Base-by-base conservation (phyloP, 2,329 filamentous ascomycete species). In the Fusarium chaquense region DNA sequence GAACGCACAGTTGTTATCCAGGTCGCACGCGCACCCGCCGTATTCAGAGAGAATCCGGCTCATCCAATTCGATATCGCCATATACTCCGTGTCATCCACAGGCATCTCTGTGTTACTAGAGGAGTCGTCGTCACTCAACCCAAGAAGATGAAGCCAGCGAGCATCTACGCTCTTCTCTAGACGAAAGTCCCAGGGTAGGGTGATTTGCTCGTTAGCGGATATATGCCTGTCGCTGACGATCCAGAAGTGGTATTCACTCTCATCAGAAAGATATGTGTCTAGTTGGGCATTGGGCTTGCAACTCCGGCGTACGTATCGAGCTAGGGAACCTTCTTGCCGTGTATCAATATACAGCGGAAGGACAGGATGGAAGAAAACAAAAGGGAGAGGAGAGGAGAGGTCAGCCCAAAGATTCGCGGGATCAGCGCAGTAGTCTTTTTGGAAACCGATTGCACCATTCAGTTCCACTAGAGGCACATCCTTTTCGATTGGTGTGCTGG, bases 301-400 rank as follows among this genome's bases (percentile, higher is more conserved):
- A 75, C 96, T 98, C 70, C 95, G 89, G 59, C 96, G 89, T n/a
- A 97, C 90, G 77, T 96, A 98, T 45, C 96, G 92, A 60, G 96
- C 90, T 36, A 89, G 83, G 6, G 93, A 97, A 24, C 95, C 96
- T 81, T 97, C 93, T 77, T 88, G 89, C 63, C 96, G 87, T 12
- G 94, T 96, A 79, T 98, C 96, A 75, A 99, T 96, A 81, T 94
- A 97, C 15, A 99, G 87, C 1, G 95, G 95, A 11, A 98, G 87
- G 62, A 90, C 86, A 1, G 94, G 93, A 75, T 97, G 94, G 79
- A 98, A 95, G 77, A 94, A 93, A 26, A 95, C 91, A 73, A 94
- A 94, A 1, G 92, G 92, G 3, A 89, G 80, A 5, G 89, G 88
- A 5, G 86, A 87, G 16, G 84, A 86, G 13, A 92, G 79, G 54